These are phyloP conservation scores for Cordia subcordata DNA, from an alignment of 257 asterid genomes.

Conservation along the genomic window DNA sequence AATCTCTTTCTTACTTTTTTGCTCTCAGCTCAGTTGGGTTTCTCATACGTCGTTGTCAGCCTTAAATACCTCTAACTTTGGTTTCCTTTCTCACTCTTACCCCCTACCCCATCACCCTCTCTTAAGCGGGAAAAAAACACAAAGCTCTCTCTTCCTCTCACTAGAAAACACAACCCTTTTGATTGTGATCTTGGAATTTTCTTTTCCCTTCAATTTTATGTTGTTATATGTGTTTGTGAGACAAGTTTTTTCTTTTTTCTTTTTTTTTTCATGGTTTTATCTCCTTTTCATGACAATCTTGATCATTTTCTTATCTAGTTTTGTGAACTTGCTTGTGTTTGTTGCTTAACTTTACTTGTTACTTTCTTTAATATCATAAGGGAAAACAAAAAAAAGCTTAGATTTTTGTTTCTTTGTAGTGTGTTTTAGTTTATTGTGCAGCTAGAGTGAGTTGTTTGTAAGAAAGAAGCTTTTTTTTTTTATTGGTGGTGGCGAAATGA, in stretches of 20 bases:
- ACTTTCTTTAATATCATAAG: neutral
- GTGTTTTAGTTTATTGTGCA: neutral
- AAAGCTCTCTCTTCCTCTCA: slow-evolving; percentile 13
- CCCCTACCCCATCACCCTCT: slow-evolving; percentile 11
- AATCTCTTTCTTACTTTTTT: neutral
- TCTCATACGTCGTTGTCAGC: neutral
- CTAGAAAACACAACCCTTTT: neutral
- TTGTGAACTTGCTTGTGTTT: neutral
- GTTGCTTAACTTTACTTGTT: neutral
- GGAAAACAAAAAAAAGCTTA: neutral
- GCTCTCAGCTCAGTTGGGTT: neutral
- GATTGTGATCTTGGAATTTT: neutral
- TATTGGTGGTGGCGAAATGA: slow-evolving; percentile 12
- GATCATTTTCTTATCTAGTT: neutral
- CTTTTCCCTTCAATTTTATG: neutral
- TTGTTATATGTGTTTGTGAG: neutral
- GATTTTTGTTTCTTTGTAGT: slow-evolving; percentile 13
- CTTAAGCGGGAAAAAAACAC: neutral
- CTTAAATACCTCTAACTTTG: neutral
- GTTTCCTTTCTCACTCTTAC: neutral
- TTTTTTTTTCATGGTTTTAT: too few relatives aligned
- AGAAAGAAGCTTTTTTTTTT: neutral
- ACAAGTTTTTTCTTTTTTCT: neutral
- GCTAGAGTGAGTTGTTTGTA: neutral
- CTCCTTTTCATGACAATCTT: too few relatives aligned